Conservation (phyloP, 2,329 filamentous ascomycete genomes). For the Aschersonia sp. region DNA sequence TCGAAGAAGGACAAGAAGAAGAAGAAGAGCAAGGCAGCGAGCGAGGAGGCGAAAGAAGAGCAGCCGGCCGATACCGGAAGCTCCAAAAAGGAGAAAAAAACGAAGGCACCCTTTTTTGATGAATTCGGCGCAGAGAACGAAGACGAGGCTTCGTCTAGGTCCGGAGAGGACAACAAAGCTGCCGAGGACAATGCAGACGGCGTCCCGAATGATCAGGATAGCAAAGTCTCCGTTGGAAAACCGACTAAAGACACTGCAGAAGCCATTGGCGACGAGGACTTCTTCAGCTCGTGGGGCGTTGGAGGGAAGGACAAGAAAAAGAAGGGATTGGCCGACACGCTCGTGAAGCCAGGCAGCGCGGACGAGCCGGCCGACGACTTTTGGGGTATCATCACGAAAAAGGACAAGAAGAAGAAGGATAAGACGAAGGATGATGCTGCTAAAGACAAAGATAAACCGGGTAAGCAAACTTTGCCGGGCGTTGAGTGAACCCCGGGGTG, state of each 20-base stretch:
- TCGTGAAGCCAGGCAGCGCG: conserved; percentile 23
- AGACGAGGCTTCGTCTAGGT: not conserved
- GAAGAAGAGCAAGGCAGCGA: conserved; percentile 7
- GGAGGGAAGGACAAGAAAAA: conserved; percentile 33
- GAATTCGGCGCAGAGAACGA: not conserved
- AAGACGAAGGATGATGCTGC: conserved; percentile 33
- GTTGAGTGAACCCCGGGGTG: conserved; percentile 27
- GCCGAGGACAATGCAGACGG: not conserved
- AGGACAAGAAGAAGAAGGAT: conserved; percentile 33
- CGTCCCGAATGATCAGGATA: no score
- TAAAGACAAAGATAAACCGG: conserved; percentile 29
- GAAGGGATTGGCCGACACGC: conserved; percentile 14
- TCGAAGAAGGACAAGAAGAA: conserved; percentile 9
- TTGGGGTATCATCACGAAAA: conserved; percentile 19
- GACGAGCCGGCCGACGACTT: conserved; percentile 28
- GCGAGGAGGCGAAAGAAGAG: not conserved
- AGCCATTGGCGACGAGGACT: conserved; percentile 29
- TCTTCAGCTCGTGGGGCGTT: conserved; percentile 41
- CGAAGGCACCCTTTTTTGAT: conserved; percentile 2
- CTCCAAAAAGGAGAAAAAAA: conserved; percentile 8
- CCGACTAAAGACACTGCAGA: conserved; percentile 12
- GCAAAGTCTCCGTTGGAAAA: no score
- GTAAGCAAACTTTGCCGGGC: conserved; percentile 31
- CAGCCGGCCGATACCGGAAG: not conserved
- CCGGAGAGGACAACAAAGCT: not conserved